Evolutionary conservation across 1,284 basidiomycete species (phyloP).

Genomic region (Xanthoconium separans): DNA sequence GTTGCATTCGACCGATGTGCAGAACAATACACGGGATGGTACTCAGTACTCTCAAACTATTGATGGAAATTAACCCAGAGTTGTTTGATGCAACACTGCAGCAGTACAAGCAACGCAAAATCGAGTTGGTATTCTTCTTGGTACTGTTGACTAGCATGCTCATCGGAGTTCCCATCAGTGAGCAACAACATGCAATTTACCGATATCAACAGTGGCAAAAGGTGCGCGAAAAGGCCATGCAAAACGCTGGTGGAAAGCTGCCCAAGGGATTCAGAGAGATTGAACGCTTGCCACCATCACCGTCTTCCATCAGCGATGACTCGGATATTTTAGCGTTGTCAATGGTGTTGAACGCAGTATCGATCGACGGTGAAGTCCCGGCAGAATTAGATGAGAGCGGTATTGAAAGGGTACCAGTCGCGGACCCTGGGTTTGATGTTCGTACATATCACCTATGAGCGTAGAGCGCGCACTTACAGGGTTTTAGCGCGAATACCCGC

Average conservation of each 20-base stretch:
- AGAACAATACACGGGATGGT: conserved; percentile 99
- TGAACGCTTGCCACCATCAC: conserved; percentile 69
- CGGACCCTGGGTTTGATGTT: conserved; percentile 85
- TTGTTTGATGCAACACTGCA: conserved; percentile 94
- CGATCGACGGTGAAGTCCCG: conserved; percentile 72
- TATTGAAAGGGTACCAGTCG: conserved; percentile 85
- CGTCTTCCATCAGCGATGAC: conserved; percentile 78
- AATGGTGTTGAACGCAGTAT: conserved; percentile 83
- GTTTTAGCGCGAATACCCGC: conserved; percentile 59
- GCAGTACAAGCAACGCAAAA: conserved; percentile 88
- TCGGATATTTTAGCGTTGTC: conserved; percentile 82
- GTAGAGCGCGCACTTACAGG: conserved; percentile 19
- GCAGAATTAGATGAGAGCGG: conserved; percentile 79
- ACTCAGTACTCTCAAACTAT: conserved; percentile 96
- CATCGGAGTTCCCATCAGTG: conserved; percentile 47
- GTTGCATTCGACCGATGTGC: conserved; percentile 13
- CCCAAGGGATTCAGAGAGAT: conserved; percentile 65
- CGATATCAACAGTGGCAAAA: conserved; percentile 86
- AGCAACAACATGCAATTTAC: conserved; percentile 77
- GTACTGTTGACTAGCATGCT: conserved; percentile 6
- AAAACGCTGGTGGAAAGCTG: conserved; percentile 68
- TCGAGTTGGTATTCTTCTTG: conserved; percentile 57
- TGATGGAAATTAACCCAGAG: conserved; percentile 99
- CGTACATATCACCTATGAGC: conserved; percentile 36
- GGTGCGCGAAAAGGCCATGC: conserved; percentile 69